Evolutionary conservation across 2,329 filamentous ascomycete species (phyloP), one percentile per base, ranked within the genome.

Genomic region (Xylariales sp.): DNA sequence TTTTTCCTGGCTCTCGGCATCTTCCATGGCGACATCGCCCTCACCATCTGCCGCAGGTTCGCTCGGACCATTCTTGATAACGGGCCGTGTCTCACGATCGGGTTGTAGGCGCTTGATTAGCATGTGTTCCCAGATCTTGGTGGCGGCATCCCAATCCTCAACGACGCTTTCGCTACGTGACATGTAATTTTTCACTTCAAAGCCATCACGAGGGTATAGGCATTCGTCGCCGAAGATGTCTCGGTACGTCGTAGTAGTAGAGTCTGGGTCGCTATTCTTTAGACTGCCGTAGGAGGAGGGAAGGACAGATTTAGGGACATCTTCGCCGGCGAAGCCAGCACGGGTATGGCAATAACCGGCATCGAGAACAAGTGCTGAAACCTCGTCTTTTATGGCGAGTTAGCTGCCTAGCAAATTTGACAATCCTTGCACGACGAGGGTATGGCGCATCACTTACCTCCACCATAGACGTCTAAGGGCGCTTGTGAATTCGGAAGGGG

Each of bases 311-410:
- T 98, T 98, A 74, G 96, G 96, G 0, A 94, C 91, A 82, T 99
- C 96, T 87, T 99, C 97, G 78, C 97, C 96, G 12, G 97, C 97
- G 78, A 98, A 99, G 66, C 96, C 96, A 68, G 94, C 96, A 81
- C 97, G 94, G 48, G 93, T 94, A 74, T 90, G 91, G 77, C 92
- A 93, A 83, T 94, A 97, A 69, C 97, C 96, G 3, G 96, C 93
- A 78, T 99, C 96, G 78, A 99, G 93, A 45, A 99, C 93, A 74
- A 99, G 92, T 60, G 97, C 97, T 43, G 94, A 97, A 72, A 99
- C 94, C 84, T 99, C 96, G 85, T 99, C 96, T 97, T 3, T 7
- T 6, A 23, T 7, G 30, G 61, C 10, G 30, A 28, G 55, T 68
- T 45, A 70, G 67, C 34, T 30, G 63, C 18, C 30, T 32, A 10